Evolutionary conservation across 2,329 filamentous ascomycete species (phyloP).

Genomic region (Aspergillus aculeatinus): DNA sequence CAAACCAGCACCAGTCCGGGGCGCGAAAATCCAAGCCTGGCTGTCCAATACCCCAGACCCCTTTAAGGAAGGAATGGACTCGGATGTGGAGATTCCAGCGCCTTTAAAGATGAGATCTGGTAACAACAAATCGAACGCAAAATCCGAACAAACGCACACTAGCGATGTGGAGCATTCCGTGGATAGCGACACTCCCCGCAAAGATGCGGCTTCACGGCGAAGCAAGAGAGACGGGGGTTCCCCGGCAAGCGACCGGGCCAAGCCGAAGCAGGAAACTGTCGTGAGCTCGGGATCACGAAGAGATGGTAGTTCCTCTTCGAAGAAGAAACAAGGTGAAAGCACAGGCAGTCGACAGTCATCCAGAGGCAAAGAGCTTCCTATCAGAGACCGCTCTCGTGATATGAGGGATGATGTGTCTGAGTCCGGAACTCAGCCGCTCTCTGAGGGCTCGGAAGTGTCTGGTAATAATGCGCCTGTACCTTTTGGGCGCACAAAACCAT

Average conservation of each 20-base stretch:
- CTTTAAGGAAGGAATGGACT: slow-evolving; percentile 47
- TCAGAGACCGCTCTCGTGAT: slow-evolving; percentile 18
- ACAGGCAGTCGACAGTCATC: slow-evolving; percentile 18
- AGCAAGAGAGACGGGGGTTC: slow-evolving; percentile 22
- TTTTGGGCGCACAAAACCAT: slow-evolving; percentile 44
- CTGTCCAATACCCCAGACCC: slow-evolving; percentile 57
- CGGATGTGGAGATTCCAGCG: slow-evolving; percentile 40
- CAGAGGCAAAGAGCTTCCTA: slow-evolving; percentile 10
- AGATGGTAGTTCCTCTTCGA: slow-evolving; percentile 11
- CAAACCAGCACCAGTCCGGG: slow-evolving; percentile 42
- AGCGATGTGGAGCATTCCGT: slow-evolving; percentile 26
- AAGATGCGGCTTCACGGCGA: slow-evolving; percentile 24
- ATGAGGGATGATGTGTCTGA: slow-evolving; percentile 30
- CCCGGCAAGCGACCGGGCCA: slow-evolving; percentile 15
- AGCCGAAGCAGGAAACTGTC: slow-evolving; percentile 13
- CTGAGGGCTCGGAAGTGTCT: slow-evolving; percentile 41
- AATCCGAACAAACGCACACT: slow-evolving; percentile 21
- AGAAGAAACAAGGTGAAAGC: slow-evolving; percentile 15
- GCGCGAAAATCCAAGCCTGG: slow-evolving; percentile 62
- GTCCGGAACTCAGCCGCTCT: slow-evolving; percentile 29
- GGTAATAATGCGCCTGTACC: slow-evolving; percentile 40
- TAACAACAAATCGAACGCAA: slow-evolving; percentile 31
- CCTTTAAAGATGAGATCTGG: slow-evolving; percentile 44
- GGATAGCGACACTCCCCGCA: slow-evolving; percentile 28
- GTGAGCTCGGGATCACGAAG: slow-evolving; percentile 7